Conservation (phyloP, 2,329 filamentous ascomycete species). For the Cylindrodendrum hubeiense region DNA sequence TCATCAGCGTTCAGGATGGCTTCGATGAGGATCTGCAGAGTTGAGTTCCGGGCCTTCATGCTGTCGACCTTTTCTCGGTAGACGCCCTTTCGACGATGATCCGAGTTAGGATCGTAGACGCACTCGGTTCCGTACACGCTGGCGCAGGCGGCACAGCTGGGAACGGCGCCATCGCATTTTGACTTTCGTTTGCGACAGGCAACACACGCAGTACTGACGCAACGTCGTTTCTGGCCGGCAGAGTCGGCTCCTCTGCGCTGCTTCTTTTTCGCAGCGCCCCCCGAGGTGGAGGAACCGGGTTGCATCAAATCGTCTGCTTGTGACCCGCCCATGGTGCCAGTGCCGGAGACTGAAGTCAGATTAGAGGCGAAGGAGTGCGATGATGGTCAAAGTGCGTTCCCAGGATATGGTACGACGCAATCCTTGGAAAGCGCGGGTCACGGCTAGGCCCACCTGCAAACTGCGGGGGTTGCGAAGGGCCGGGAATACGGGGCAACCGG, state of each 20-base stretch:
- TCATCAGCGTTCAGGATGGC: slow-evolving; percentile 93
- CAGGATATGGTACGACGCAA: slow-evolving; percentile 15
- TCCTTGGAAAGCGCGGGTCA: not conserved
- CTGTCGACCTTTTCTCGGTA: slow-evolving; percentile 95
- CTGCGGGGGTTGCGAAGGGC: slow-evolving; percentile 17
- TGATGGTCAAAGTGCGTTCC: not conserved
- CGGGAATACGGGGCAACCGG: slow-evolving; percentile 26
- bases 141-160: slow-evolving; percentile 94
- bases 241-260: slow-evolving; percentile 62
- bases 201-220: slow-evolving; percentile 87
- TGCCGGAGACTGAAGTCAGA: slow-evolving; percentile 13
- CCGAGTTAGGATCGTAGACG: slow-evolving; percentile 95
- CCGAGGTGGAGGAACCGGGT: slow-evolving; percentile 27
- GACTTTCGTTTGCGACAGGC: slow-evolving; percentile 84
- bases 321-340: slow-evolving; percentile 37
- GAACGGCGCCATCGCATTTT: slow-evolving; percentile 92
- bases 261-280: slow-evolving; percentile 58
- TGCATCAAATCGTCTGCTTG: slow-evolving; percentile 21
- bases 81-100: slow-evolving; percentile 95
- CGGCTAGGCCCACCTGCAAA: slow-evolving; percentile 1
- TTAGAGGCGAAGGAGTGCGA: slow-evolving; percentile 1
- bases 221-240: slow-evolving; percentile 75
- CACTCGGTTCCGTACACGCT: slow-evolving; percentile 94
- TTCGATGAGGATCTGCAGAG: slow-evolving; percentile 91
- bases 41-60: slow-evolving; percentile 87